phyloP scores from a whole-genome alignment of 164 flowering plant genomes.

The Vitis rupestris region DNA sequence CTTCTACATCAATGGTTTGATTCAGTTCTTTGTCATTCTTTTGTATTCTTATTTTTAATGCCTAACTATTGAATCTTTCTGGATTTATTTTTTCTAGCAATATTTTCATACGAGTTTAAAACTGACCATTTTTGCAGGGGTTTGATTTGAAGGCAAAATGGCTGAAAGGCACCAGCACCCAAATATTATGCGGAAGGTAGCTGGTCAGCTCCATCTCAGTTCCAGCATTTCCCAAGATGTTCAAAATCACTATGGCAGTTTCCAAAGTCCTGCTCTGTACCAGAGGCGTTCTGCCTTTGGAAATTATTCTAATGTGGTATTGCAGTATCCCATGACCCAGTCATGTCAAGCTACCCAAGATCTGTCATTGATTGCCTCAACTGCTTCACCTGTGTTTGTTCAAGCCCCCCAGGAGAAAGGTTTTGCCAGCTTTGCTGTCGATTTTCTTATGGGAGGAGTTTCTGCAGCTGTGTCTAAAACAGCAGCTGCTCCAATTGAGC shows the following conservation, averaged over 20 bases:
- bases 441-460: conserved; percentile 88
- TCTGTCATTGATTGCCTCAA: conserved; percentile 30
- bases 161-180: conserved; percentile 50
- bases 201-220: conserved; percentile 48
- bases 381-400: conserved; percentile 54
- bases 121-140: neutral
- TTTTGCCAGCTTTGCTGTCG: conserved; percentile 52
- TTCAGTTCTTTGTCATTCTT: no score
- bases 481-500: conserved; percentile 90
- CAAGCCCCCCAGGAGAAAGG: conserved; percentile 78
- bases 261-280: conserved; percentile 33
- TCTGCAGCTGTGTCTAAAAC: conserved; percentile 90
- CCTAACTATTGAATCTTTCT: no score
- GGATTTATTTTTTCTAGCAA: no score
- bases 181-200: conserved; percentile 44
- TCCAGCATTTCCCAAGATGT: conserved; percentile 40
- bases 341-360: conserved; percentile 28
- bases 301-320: conserved; percentile 47
- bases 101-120: no score
- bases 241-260: conserved; percentile 26
- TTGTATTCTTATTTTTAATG: no score
- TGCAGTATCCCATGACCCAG: conserved; percentile 36
- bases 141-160: conserved; percentile 21
- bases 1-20: no score
- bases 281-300: conserved; percentile 37